These are phyloP conservation scores for Dactylorhiza incarnata DNA, from an alignment of 106 monocot genomes.

Conservation along the genomic window DNA sequence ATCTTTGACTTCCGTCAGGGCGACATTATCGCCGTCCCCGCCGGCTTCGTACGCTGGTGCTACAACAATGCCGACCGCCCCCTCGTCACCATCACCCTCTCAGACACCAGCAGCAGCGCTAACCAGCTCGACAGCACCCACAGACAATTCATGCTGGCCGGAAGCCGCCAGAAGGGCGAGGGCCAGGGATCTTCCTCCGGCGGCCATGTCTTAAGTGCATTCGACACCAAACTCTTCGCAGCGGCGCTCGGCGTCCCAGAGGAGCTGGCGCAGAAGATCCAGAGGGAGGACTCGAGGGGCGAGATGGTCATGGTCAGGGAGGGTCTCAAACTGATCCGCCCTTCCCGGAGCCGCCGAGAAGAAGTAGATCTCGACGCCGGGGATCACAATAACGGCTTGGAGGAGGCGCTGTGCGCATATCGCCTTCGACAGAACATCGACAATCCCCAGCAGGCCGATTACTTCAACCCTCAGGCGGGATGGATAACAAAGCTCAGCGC, in stretches of 20 bases:
- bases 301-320: constrained; percentile 11
- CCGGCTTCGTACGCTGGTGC: constrained; percentile 48
- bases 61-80: constrained; percentile 55
- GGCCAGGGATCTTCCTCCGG: background rate
- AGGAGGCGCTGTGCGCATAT: constrained; percentile 40
- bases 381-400: constrained; percentile 33
- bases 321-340: background rate
- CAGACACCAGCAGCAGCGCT: constrained; percentile 31
- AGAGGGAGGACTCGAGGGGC: constrained; percentile 12
- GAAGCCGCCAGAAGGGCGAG: constrained; percentile 1
- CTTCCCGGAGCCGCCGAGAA: background rate
- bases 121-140: constrained; percentile 56
- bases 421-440: constrained; percentile 40
- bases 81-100: constrained; percentile 26
- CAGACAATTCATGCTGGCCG: constrained; percentile 21
- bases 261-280: constrained; percentile 14
- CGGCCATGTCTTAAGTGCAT: constrained; percentile 5
- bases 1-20: constrained; percentile 40
- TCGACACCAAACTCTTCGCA: constrained; percentile 2
- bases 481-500: constrained; percentile 34
- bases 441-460: constrained; percentile 28
- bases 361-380: background rate
- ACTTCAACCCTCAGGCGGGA: constrained; percentile 26
- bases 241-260: constrained; percentile 2
- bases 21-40: constrained; percentile 48